Conservation (phyloP, 768 basidiomycete genomes). For the Hypholoma fasciculare region DNA sequence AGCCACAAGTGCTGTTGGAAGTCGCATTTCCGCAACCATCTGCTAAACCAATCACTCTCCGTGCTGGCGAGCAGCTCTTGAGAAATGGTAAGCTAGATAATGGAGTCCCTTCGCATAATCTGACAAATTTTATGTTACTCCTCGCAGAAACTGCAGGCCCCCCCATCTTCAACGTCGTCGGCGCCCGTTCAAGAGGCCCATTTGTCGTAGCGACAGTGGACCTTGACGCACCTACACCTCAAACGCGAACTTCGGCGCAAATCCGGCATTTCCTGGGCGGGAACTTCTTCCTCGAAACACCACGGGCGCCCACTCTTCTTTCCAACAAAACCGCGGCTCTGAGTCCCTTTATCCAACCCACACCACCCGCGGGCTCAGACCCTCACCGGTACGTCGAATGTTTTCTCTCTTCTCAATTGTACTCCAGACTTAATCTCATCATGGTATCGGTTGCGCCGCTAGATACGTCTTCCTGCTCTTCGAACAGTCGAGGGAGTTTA, state of each 20-base stretch:
- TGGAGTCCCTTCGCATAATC: too few species aligned
- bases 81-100: conserved; percentile 26
- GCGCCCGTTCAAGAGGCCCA: conserved; percentile 34
- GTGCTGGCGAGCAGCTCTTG: conserved; percentile 35
- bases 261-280: conserved; percentile 51
- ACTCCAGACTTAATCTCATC: not conserved
- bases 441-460: not conserved
- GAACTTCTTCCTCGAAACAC: conserved; percentile 27
- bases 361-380: conserved; percentile 40
- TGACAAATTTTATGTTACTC: not conserved
- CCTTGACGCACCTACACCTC: conserved; percentile 54
- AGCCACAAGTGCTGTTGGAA: conserved; percentile 34
- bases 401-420: not conserved
- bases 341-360: conserved; percentile 39
- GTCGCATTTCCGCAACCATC: conserved; percentile 32
- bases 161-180: conserved; percentile 32
- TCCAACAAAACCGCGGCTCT: conserved; percentile 42
- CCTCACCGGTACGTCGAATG: conserved; percentile 37
- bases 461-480: conserved; percentile 52
- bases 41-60: conserved; percentile 28
- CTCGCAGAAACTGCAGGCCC: conserved; percentile 37
- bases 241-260: conserved; percentile 39
- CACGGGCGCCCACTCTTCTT: conserved; percentile 17
- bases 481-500: conserved; percentile 41
- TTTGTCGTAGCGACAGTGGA: conserved; percentile 49